These are phyloP conservation scores for Globisporangium paroecandrum DNA, from an alignment of 352 stramenopile genomes.

Conservation along the genomic window DNA sequence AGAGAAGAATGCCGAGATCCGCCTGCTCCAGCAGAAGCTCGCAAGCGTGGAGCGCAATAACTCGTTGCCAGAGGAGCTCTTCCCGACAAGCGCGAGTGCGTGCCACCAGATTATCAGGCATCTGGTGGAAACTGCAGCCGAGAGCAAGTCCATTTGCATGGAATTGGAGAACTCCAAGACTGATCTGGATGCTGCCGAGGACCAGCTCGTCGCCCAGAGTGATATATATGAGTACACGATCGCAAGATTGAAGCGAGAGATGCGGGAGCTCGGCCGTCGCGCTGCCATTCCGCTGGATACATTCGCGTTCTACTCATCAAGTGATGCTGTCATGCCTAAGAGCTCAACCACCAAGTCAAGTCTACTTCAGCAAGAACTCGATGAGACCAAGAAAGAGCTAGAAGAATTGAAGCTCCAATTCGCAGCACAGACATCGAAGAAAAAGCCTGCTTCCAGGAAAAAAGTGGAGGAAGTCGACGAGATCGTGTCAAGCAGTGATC, in stretches of 20 bases:
- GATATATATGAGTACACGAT: conserved; percentile 24
- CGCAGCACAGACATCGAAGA: conserved; percentile 27
- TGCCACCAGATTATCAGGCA: conserved; percentile 58
- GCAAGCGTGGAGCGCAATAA: conserved; percentile 47
- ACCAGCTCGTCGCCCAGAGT: conserved; percentile 27
- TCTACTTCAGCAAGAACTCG: conserved; percentile 22
- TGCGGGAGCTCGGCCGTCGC: conserved; percentile 20
- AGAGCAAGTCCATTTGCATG: conserved; percentile 31
- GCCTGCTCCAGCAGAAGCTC: conserved; percentile 60
- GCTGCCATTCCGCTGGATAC: not conserved
- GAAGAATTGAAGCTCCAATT: conserved; percentile 21
- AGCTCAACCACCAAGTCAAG: not conserved
- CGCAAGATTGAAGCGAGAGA: conserved; percentile 23
- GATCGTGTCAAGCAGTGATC: conserved; percentile 46
- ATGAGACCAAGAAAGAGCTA: conserved; percentile 23
- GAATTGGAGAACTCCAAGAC: conserved; percentile 35
- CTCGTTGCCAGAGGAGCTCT: conserved; percentile 33
- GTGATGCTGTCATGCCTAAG: conserved; percentile 1
- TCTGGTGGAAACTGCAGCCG: conserved; percentile 42
- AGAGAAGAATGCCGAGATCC: conserved; percentile 56
- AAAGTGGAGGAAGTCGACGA: conserved; percentile 34
- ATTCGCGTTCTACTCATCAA: conserved; percentile 6
- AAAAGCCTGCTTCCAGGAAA: conserved; percentile 28
- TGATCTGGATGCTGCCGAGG: conserved; percentile 29
- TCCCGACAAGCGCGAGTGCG: conserved; percentile 30